phyloP scores from a whole-genome alignment of 768 basidiomycete species.

The Hericium coralloides region DNA sequence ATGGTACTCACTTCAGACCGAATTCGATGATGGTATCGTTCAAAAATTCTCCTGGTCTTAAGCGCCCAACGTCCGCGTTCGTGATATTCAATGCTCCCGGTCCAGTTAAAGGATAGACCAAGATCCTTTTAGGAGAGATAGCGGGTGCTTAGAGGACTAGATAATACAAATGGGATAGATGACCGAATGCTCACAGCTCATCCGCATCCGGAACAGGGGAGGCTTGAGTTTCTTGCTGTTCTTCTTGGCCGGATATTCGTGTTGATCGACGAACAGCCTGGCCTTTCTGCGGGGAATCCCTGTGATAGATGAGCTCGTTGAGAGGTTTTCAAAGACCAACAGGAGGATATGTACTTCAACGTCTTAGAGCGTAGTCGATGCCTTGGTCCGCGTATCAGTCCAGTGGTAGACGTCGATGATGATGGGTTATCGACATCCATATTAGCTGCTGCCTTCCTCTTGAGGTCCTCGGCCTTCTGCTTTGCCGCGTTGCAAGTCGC shows the following conservation, averaged over 20 bases:
- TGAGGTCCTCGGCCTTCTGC: neutral
- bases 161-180: neutral
- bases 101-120: conserved; percentile 60
- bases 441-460: too few species aligned
- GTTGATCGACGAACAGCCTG: conserved; percentile 8
- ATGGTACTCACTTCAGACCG: conserved; percentile 68
- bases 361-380: too few species aligned
- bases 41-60: conserved; percentile 76
- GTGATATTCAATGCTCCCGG: conserved; percentile 78
- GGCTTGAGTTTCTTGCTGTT: neutral
- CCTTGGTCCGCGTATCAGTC: too few species aligned
- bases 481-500: neutral
- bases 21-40: conserved; percentile 98
- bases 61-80: conserved; percentile 62
- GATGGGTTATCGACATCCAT: too few species aligned
- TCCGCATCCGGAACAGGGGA: conserved; percentile 10
- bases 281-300: too few species aligned
- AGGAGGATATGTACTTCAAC: too few species aligned
- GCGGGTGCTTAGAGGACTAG: conserved; percentile 37
- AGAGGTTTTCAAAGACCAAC: too few species aligned
- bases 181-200: conserved; percentile 4
- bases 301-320: too few species aligned
- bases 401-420: too few species aligned
- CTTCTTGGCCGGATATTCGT: conserved; percentile 8
- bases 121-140: conserved; percentile 43